Base-by-base conservation (phyloP, 495 filamentous ascomycete genomes). In the Podospora bellae-mahoneyi region DNA sequence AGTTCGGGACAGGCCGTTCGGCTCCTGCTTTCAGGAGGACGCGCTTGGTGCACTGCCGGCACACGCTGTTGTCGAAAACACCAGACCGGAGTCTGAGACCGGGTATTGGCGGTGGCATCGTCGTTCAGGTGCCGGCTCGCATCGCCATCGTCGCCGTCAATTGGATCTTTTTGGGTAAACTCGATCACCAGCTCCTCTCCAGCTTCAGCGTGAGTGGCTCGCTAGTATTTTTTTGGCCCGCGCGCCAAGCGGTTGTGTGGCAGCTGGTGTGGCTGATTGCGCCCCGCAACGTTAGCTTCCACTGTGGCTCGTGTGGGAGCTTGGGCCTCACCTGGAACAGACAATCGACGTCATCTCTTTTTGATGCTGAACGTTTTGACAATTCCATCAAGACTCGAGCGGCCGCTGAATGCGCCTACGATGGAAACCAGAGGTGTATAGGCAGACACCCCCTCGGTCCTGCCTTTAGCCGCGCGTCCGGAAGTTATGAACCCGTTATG, bases 61-160 rank as follows among this genome's bases (percentile, higher is more conserved):
- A 76, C 59, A 68, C 73, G 62, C 7, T 48, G 13, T 76, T 66
- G 10, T 75, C 72, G 53, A 74, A 61, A 39, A 69, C 53, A 32
- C 64, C 59, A 27, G 34, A 44, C 53, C 63, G 60, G 67, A 70
- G 66, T 66, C 64, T 69, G 55, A 75, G 61, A 58, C 34, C 60
- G 58, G 72, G 62, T 66, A 74, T 72, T 30, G 75, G 75, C 72
- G 75, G 75, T 65, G 72, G 75, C 75, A 77, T 77, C 26, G 67
- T 76, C 39, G 62, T 19, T 68, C 64, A 58, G 20, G 66, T 71
- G 74, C 70, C 75, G 70, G 74, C 67, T 65, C 68, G 69, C 72
- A 72, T 71, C 72, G 74, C 74, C 74, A 77, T 77, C 66, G 71
- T 68, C 9, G 39, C 39, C 67, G 67, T 30, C 62, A 32, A 28